phyloP scores from a whole-genome alignment of 108 stramenopile species.

The Schizochytrium sp. region DNA sequence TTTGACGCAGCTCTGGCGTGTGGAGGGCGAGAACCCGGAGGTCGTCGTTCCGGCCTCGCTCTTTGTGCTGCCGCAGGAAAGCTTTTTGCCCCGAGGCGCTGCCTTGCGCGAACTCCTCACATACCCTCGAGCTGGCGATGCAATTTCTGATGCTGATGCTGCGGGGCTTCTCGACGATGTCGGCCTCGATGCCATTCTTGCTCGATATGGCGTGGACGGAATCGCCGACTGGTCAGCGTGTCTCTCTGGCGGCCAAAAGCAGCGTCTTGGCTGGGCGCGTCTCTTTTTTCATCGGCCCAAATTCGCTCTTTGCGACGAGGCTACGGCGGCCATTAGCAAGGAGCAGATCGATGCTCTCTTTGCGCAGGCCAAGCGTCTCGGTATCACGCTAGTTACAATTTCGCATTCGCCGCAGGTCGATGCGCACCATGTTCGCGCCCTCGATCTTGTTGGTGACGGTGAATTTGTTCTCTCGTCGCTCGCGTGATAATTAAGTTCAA shows the following conservation, averaged over 20 bases:
- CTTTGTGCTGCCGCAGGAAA: slow-evolving; percentile 28
- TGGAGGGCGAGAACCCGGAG: not conserved
- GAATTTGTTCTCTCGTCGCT: not conserved
- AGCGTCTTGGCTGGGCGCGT: slow-evolving; percentile 33
- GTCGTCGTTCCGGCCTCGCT: not conserved
- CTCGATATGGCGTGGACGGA: slow-evolving; percentile 25
- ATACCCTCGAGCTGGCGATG: slow-evolving; percentile 24
- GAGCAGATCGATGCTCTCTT: slow-evolving; percentile 36
- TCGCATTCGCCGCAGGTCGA: slow-evolving; percentile 27
- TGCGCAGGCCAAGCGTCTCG: not conserved
- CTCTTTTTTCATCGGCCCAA: slow-evolving; percentile 32
- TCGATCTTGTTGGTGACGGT: not conserved
- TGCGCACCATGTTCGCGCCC: not conserved
- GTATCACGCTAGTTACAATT: slow-evolving; percentile 40
- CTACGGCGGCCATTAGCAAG: not conserved
- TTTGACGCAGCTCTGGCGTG: slow-evolving; percentile 33
- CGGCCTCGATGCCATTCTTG: slow-evolving; percentile 10
- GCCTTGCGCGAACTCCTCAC: slow-evolving; percentile 28
- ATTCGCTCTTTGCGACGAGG: slow-evolving; percentile 32
- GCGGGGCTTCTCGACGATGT: slow-evolving; percentile 6
- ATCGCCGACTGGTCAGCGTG: slow-evolving; percentile 28
- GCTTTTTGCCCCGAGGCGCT: slow-evolving; percentile 27
- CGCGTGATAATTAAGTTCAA: too few relatives aligned
- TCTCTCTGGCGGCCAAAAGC: slow-evolving; percentile 38
- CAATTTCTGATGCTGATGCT: not conserved